Percentiles rank a stretch among this genome's conserved stretches.
Evolutionary conservation across 1,284 basidiomycete species (phyloP).

Genomic region (Puccinia horiana): DNA sequence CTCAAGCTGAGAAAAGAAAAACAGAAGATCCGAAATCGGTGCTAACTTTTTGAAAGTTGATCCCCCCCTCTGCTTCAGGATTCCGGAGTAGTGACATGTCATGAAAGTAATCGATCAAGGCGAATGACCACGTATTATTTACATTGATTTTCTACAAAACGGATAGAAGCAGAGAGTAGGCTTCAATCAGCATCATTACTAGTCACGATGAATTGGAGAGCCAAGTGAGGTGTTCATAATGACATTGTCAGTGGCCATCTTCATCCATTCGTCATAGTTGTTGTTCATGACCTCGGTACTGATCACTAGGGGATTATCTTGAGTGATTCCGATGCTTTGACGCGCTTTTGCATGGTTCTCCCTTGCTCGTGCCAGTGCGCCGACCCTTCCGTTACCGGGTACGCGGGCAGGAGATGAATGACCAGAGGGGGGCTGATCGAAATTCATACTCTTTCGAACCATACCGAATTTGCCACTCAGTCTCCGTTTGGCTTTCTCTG

Average conservation of each 20-base stretch:
- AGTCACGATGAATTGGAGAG: background rate
- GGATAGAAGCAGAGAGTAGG: background rate
- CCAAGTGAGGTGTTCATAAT: slow-evolving; percentile 54
- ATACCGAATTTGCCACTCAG: slow-evolving; percentile 41
- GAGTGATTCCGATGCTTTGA: slow-evolving; percentile 27
- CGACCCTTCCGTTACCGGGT: slow-evolving; percentile 29
- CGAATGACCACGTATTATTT: slow-evolving; percentile 95
- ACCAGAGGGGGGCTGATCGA: slow-evolving; percentile 5
- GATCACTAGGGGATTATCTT: slow-evolving; percentile 38
- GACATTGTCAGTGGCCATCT: slow-evolving; percentile 98
- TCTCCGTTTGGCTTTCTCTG: slow-evolving; percentile 41
- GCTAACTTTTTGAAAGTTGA: slow-evolving; percentile 47
- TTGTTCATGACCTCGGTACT: slow-evolving; percentile 73
- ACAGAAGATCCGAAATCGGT: background rate
- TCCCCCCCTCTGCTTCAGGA: slow-evolving; percentile 71
- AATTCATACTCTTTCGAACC: slow-evolving; percentile 38
- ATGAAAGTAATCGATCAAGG: slow-evolving; percentile 98
- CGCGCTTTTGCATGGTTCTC: slow-evolving; percentile 36
- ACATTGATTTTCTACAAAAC: slow-evolving; percentile 89
- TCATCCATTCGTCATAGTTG: slow-evolving; percentile 99
- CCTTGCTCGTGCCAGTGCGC: slow-evolving; percentile 42
- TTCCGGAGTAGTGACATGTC: slow-evolving; percentile 97
- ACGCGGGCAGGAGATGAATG: slow-evolving; percentile 26
- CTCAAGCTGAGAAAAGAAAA: slow-evolving; percentile 15
- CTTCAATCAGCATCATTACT: background rate